Evolutionary conservation across 257 asterid species (phyloP), one percentile per base, ranked within the genome.

Genomic region (Penstemon davidsonii): DNA sequence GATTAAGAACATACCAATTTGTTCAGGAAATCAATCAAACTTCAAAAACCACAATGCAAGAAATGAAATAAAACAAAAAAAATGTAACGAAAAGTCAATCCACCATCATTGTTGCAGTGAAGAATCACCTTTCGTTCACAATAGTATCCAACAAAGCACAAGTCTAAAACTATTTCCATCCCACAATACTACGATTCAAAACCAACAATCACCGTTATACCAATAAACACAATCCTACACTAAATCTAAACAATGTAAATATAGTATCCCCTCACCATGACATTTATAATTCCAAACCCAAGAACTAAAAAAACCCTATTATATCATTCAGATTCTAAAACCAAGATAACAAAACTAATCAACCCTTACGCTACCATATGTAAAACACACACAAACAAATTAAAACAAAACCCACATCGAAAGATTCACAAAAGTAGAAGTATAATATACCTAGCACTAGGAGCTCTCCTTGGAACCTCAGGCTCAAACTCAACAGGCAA

Each of bases 401-500:
- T 15, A 53, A 51, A 18, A 25, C 4, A 3, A 54, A 60, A 19
- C 43, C 50, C 4, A 55, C 5, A 45, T 15, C 58, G 4, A 7
- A 41, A 8, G 33, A 69, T 50, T 63, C 54, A 59, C 4, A 46
- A 64, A 57, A 40, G 51, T 41, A 19, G 65, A 78, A 42, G 58
- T 1, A 42, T 57, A 25, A 67, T 52, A 69, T 69, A 92, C 98
- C 98, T 93, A 49, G 98, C 98, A 78, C 98, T 90, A 70, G 98
- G 97, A 53, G 98, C 86, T 80, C 97, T 86, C 79, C 89, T 83
- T 12, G 88, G 86, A 44, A 90, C 96, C 75, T 93, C 98, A 57
- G 97, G 98, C 82, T 93, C 98, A 82, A 93, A 93, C 78, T 93
- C 98, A 68, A 84, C 96, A 50, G 98, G 98, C 83, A 93, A 86